A percentile compares a stretch with the other conserved stretches of the same genome.
These are phyloP conservation scores for Aspergillus hiratsukae DNA, from an alignment of 2,329 filamentous ascomycete species.

Conservation along the genomic window DNA sequence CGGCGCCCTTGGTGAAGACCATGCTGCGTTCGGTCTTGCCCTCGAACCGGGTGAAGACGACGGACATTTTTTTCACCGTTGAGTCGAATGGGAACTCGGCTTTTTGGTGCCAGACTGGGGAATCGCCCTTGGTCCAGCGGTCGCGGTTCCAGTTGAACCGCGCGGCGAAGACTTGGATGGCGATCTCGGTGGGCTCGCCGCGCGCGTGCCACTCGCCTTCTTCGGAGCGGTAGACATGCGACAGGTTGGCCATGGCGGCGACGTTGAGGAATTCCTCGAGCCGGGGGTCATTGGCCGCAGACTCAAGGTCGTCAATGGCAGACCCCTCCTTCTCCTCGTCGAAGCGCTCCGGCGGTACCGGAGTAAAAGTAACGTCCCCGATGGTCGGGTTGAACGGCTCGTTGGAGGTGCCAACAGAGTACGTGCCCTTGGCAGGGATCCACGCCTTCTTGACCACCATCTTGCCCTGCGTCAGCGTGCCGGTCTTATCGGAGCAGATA, in stretches of 20 bases:
- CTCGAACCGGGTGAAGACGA: slow-evolving; percentile 50
- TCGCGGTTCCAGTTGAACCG: slow-evolving; percentile 62
- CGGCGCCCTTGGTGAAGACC: slow-evolving; percentile 50
- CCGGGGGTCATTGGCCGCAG: slow-evolving; percentile 40
- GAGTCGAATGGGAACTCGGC: slow-evolving; percentile 72
- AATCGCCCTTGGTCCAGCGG: slow-evolving; percentile 47
- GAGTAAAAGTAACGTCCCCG: slow-evolving; percentile 44
- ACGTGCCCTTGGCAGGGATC: slow-evolving; percentile 55
- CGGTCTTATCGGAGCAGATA: slow-evolving; percentile 56
- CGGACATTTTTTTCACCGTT: slow-evolving; percentile 71
- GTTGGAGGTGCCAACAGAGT: slow-evolving; percentile 52
- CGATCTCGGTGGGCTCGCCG: slow-evolving; percentile 68
- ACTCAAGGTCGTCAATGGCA: slow-evolving; percentile 23
- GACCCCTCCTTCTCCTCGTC: slow-evolving; percentile 24
- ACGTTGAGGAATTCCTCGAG: slow-evolving; percentile 58
- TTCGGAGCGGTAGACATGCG: slow-evolving; percentile 55
- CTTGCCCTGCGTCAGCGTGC: slow-evolving; percentile 59
- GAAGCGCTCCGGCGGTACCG: slow-evolving; percentile 28
- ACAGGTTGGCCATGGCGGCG: slow-evolving; percentile 62
- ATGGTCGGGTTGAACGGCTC: slow-evolving; percentile 55
- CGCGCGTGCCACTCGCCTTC: slow-evolving; percentile 57
- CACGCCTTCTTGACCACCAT: slow-evolving; percentile 61
- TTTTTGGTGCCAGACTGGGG: slow-evolving; percentile 52
- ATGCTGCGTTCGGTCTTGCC: slow-evolving; percentile 21
- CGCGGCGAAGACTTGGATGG: slow-evolving; percentile 68